phyloP scores from a whole-genome alignment of 805 yeast species.

The Wickerhamiella bombiphila region DNA sequence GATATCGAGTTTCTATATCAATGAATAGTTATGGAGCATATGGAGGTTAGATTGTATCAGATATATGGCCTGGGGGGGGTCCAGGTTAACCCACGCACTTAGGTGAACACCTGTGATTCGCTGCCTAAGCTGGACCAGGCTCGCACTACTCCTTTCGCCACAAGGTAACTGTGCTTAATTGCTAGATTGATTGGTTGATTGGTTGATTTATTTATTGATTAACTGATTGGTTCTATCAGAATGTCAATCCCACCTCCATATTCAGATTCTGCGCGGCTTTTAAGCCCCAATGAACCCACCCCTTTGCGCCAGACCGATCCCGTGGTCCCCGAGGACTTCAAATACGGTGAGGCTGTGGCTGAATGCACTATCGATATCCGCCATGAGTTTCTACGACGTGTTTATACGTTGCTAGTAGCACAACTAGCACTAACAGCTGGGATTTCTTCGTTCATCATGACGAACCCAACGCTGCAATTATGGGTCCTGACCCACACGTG shows the following conservation, averaged over 20 bases:
- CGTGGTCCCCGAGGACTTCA: constrained; percentile 48
- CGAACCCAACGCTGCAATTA: constrained; percentile 30
- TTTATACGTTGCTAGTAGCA: constrained; percentile 50
- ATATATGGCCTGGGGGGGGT: too few relatives aligned
- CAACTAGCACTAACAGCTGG: constrained; percentile 52
- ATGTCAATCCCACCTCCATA: constrained; percentile 3
- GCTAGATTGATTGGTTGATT: too few relatives aligned
- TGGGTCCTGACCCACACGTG: constrained; percentile 50
- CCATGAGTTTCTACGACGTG: constrained; percentile 63
- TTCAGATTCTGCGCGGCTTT: background rate
- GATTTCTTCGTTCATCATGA: constrained; percentile 38
- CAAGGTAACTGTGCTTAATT: too few relatives aligned
- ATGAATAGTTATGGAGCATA: too few relatives aligned
- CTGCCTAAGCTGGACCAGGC: too few relatives aligned
- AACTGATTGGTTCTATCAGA: too few relatives aligned
- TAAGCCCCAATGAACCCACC: constrained; percentile 2
- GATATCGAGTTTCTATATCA: too few relatives aligned
- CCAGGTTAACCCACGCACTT: too few relatives aligned
- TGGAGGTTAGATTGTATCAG: too few relatives aligned
- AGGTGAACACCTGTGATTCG: too few relatives aligned
- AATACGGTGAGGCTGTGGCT: constrained; percentile 61
- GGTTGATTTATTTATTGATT: too few relatives aligned
- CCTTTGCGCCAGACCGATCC: constrained; percentile 11
- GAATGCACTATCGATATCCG: constrained; percentile 65
- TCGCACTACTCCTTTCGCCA: too few relatives aligned